Base-by-base conservation (phyloP, 2,329 filamentous ascomycete species). In the Cadophora sp. region DNA sequence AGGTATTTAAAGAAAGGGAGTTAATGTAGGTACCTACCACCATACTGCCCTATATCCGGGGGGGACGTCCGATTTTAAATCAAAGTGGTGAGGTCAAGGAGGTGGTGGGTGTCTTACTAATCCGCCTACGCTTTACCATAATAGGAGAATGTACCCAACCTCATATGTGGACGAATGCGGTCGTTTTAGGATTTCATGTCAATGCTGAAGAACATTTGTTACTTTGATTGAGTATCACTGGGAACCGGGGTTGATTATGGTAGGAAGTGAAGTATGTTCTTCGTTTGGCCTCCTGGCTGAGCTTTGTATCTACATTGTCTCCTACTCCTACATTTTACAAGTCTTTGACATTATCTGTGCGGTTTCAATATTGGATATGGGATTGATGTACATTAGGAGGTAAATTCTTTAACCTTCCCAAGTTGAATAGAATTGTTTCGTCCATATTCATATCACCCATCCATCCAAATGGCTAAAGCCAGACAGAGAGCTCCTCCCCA, bases 401-500 rank as follows among this genome's bases (percentile, higher is more conserved):
- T 39, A 39, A 39, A 8, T 6, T 39, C 8, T 39, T 39, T 7
- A 39, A 9, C 11, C 6, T 39, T 11, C 8, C 2, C 2, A 39
- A 6, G 36, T 9, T 8, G 2, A 39, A 39, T 39, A 4, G 8
- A 48, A n/a, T 48, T 13, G 1, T 48, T 18, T n/a, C 9, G 45
- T 48, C 24, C 45, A 1, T n/a, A n/a, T n/a, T n/a, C n/a, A 22
- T 22, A 9, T 20, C 5, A 16, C 24, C 9, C 45, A 48, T 22
- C 20, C 11, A 48, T 22, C 45, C 5, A 43, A 16, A 20, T 4
- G 8, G 16, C 33, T 13, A 62, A 14, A 24, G 59, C 59, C 3
- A 27, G n/a, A n/a, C n/a, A n/a, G 9, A 41, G 59, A 62, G 13
- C 61, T 55, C 30, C 4, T 33, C 47, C 48, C 45, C 58, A 70